A percentile compares a stretch with the other conserved stretches of the same genome.
Evolutionary conservation across 306 rosid genomes (phyloP).

Genomic region (Lotus japonicus): DNA sequence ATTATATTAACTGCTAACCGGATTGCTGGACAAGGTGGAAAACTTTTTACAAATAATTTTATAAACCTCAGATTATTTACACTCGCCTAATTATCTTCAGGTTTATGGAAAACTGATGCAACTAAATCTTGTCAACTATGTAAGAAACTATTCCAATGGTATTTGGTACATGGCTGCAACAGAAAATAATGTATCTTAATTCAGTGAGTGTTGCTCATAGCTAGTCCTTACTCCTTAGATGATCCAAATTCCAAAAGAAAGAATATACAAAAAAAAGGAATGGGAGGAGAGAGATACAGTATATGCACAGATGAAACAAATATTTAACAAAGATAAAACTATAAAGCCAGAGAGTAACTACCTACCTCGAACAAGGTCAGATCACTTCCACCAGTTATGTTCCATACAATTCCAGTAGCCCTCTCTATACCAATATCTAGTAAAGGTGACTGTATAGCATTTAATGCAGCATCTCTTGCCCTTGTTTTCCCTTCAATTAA

Average conservation of each 20-base stretch:
- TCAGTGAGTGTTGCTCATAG: not conserved
- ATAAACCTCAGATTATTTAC: not conserved
- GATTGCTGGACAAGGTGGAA: constrained; percentile 1
- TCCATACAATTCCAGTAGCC: constrained; percentile 99
- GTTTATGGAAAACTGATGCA: not conserved
- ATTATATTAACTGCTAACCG: constrained; percentile 14
- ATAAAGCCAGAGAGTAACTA: constrained; percentile 8
- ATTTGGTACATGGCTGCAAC: not conserved
- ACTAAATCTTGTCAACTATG: constrained; percentile 4
- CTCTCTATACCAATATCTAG: constrained; percentile 98
- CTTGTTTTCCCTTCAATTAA: constrained; percentile 81
- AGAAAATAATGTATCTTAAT: not conserved
- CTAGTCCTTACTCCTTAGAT: not conserved
- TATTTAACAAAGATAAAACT: not conserved
- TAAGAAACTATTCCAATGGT: not conserved
- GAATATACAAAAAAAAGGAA: not conserved
- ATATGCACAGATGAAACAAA: not conserved
- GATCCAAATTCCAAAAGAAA: constrained; percentile 4
- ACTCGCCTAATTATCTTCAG: not conserved
- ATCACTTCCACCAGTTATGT: constrained; percentile 96
- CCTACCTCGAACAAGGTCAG: constrained; percentile 87
- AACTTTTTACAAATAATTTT: not conserved
- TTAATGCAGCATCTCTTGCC: constrained; percentile 98
- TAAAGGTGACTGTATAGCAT: constrained; percentile 96
- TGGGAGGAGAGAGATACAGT: not conserved